A percentile compares a stretch with the other conserved stretches of the same genome.
Conservation (phyloP, 768 basidiomycete genomes). For the Cystobasidium onofrii region DNA sequence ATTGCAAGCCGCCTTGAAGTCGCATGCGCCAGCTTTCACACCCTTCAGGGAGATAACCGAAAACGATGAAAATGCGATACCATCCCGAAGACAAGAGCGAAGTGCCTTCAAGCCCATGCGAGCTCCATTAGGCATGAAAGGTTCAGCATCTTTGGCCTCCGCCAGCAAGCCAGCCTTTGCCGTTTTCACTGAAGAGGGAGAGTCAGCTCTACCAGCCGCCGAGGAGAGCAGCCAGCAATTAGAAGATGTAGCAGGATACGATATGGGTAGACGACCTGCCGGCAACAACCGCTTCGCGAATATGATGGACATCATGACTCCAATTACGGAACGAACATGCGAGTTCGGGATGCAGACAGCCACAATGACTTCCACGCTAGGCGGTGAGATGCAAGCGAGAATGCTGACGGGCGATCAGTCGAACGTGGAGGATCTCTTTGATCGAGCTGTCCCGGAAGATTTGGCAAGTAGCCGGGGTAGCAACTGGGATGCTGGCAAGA, state of each 20-base stretch:
- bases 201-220: neutral
- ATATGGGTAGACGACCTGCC: slow-evolving; percentile 34
- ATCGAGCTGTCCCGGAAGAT: neutral
- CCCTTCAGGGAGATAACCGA: neutral
- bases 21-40: neutral
- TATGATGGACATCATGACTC: slow-evolving; percentile 85
- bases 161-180: slow-evolving; percentile 12
- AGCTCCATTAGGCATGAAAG: slow-evolving; percentile 38
- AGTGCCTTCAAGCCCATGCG: slow-evolving; percentile 37
- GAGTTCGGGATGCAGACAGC: slow-evolving; percentile 56
- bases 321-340: slow-evolving; percentile 87
- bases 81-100: slow-evolving; percentile 39
- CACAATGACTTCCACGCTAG: slow-evolving; percentile 1
- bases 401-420: slow-evolving; percentile 34
- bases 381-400: neutral
- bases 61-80: slow-evolving; percentile 19
- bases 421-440: slow-evolving; percentile 47
- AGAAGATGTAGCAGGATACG: slow-evolving; percentile 35
- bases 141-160: neutral
- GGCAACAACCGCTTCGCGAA: slow-evolving; percentile 37
- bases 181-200: neutral
- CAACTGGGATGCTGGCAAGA: slow-evolving; percentile 10
- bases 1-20: neutral
- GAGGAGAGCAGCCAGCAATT: neutral
- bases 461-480: slow-evolving; percentile 15